phyloP scores from a whole-genome alignment of 129 eudicot genomes.

The Flaveria bidentis region DNA sequence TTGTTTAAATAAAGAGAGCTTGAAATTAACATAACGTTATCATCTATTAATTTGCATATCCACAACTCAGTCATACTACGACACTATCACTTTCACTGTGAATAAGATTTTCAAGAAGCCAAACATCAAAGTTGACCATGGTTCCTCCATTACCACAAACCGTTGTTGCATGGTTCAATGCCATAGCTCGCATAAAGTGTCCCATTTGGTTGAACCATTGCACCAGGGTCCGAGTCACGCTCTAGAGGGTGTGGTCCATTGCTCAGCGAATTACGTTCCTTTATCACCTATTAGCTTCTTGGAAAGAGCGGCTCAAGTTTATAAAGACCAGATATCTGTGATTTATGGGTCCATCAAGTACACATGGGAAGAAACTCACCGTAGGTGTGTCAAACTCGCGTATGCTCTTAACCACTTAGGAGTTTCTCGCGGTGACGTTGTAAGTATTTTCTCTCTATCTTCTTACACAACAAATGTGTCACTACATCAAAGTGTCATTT shows the following conservation, averaged over 20 bases:
- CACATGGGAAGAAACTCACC: neutral
- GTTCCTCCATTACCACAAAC: neutral
- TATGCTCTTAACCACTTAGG: conserved; percentile 2
- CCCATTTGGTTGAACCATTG: neutral
- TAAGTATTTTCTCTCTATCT: neutral
- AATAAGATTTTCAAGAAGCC: neutral
- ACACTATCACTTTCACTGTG: no score
- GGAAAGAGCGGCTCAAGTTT: conserved; percentile 12
- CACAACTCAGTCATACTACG: no score
- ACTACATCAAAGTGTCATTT: no score
- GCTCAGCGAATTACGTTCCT: conserved; percentile 2
- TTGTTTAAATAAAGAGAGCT: no score
- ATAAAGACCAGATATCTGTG: neutral
- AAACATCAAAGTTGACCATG: neutral
- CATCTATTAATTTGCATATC: no score
- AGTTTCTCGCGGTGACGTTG: neutral
- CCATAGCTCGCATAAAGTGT: neutral
- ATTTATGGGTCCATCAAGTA: conserved; percentile 6
- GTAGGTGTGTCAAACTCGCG: neutral
- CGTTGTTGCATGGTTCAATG: neutral
- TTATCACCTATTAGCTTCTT: conserved; percentile 9
- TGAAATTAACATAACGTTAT: no score
- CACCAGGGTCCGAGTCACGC: neutral
- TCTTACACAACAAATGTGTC: no score
- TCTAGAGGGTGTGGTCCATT: neutral